Base-by-base conservation (phyloP, 2,329 filamentous ascomycete genomes). In the Colletotrichum cereale region DNA sequence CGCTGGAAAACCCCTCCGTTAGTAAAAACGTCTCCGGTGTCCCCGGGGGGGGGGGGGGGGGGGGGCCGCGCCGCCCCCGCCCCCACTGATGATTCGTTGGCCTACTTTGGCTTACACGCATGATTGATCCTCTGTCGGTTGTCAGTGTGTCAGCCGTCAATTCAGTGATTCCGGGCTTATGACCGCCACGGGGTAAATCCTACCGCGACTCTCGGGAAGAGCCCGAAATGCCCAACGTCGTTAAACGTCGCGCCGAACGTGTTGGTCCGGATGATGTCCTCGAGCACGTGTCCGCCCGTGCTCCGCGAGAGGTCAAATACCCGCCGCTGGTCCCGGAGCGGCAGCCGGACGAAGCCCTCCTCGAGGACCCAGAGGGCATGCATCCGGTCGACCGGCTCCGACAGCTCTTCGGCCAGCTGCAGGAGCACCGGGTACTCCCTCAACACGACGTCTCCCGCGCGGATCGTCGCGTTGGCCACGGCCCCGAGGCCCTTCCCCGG, bases 101-200 rank as follows among this genome's bases (percentile, higher is more conserved):
- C 78, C 60, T 66, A 82, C 80, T 82, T 82, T 44, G 81, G 79
- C 63, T 75, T 76, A 57, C 81, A 82, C 1, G 76, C 80, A 47
- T 82, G 80, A 66, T 82, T 82, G 47, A 82, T 61, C 38, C 79
- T 78, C 81, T 82, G 29, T 11, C 48, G 10, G 42, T 42, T 40
- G 29, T 29, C 2, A 53, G 18, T n/a, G n/a, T n/a, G n/a, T n/a
- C n/a, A n/a, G n/a, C n/a, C n/a, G n/a, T 21, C 10, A 18, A 29
- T 5, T 7, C 29, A 12, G n/a, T 5, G 47, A 8, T 8, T 8
- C 31, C 4, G 1, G 40, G 12, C 47, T 26, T 16, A 26, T 3
- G n/a, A 52, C 18, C 2, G n/a, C 24, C 24, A n/a, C 10, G 7
- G 21, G 18, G 18, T n/a, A 14, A 11, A 18, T 75, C 78, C 71